Conservation (phyloP, 768 basidiomycete genomes). For the Candolleomyces efflorescens region DNA sequence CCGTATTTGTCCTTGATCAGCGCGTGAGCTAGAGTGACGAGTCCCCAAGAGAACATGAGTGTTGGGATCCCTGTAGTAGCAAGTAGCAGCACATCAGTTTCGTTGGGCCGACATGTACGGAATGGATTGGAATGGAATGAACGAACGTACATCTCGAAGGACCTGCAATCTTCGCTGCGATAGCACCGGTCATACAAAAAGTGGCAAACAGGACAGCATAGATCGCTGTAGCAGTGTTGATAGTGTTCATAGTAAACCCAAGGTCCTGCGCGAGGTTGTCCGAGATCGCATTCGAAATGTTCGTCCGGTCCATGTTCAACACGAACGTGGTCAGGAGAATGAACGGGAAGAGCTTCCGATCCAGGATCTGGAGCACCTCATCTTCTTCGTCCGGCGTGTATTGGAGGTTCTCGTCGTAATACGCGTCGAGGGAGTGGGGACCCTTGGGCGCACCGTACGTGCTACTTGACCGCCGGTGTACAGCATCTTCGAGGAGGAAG, state of each 20-base stretch:
- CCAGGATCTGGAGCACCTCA: constrained; percentile 21
- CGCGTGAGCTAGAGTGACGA: constrained; percentile 33
- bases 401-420: constrained; percentile 22
- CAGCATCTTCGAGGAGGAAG: constrained; percentile 6
- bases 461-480: background rate
- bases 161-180: constrained; percentile 35
- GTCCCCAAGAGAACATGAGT: constrained; percentile 37
- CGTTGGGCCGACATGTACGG: background rate
- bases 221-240: constrained; percentile 34
- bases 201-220: constrained; percentile 31
- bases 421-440: constrained; percentile 12
- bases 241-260: constrained; percentile 35
- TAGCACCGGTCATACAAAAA: constrained; percentile 32
- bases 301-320: constrained; percentile 40
- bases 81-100: too few relatives aligned
- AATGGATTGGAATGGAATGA: background rate
- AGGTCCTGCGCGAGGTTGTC: constrained; percentile 34
- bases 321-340: constrained; percentile 31
- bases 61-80: constrained; percentile 33
- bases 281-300: constrained; percentile 37
- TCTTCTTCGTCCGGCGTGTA: constrained; percentile 31
- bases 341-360: constrained; percentile 22
- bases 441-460: constrained; percentile 6
- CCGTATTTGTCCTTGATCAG: constrained; percentile 31
- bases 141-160: constrained; percentile 29